Evolutionary conservation across 2,329 filamentous ascomycete genomes (phyloP), one percentile per base, ranked within the genome.

Genomic region (Colletotrichum camelliae): DNA sequence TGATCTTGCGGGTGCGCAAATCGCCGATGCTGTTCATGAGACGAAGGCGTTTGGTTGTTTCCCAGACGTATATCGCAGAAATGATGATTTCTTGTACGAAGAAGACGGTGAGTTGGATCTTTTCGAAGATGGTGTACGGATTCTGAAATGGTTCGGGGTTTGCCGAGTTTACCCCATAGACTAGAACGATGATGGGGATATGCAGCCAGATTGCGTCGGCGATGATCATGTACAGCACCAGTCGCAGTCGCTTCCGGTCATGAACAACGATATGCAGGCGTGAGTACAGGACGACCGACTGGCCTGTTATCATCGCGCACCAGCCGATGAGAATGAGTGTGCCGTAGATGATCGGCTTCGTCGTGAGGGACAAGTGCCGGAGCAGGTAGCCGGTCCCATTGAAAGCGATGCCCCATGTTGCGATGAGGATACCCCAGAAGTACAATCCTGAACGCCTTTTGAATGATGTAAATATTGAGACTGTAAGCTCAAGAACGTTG

Each of bases 221-320:
- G 52, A 92, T 86, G 74, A 93, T 93, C 87, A 93, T 91, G 71
- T 80, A 85, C 1, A 92, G 83, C 0, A 91, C 88, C 13, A 85
- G 84, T 8, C 85, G 86, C 0, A 93, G 83, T 3, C 88, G 80
- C 4, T 81, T 81, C 5, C 86, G 60, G 84, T 91, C 89, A 13
- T 86, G 87, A 4, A 91, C 82, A 15, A 93, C 86, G 1, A 93
- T 85, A 80, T 93, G 91, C 1, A 93, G 85, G 12, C 91, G 87
- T 1, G 91, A 93, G 84, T 91, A 93, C 3, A 93, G 83, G 5
- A 93, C 91, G 13, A 93, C 78, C 0, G 88, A 89, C 80, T 92
- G 90, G 1, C 91, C 91, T 3, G 90, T 91, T 0, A 93, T 88
- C 90, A 93, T 92, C 4, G 77, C 77, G 9, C 81, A 71, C 82